Evolutionary conservation across 192 early-diverging fungal species (phyloP).

Genomic region (Phycomyces blakesleeanus): DNA sequence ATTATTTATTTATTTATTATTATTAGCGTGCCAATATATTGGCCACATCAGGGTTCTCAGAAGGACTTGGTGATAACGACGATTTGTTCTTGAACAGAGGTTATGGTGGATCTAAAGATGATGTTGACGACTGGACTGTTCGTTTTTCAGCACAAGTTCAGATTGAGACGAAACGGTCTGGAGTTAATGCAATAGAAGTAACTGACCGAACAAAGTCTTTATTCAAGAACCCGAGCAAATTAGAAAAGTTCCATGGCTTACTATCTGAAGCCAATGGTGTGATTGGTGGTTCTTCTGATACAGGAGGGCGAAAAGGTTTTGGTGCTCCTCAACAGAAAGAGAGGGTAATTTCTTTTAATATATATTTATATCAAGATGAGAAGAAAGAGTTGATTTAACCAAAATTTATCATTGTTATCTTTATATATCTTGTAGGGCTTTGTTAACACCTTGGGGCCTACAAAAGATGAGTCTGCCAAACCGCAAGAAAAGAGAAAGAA

Average conservation of each 20-base stretch:
- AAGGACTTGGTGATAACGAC: neutral
- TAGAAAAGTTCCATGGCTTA: constrained; percentile 17
- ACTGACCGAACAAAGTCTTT: constrained; percentile 3
- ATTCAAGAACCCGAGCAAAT: constrained; percentile 10
- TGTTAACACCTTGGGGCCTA: neutral
- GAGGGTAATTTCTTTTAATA: neutral
- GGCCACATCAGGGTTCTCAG: neutral
- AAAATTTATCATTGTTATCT: neutral
- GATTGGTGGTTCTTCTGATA: constrained; percentile 23
- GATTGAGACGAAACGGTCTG: neutral
- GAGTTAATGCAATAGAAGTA: neutral
- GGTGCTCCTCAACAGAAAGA: neutral
- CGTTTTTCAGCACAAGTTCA: constrained; percentile 1
- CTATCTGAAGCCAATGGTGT: constrained; percentile 7
- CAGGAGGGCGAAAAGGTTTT: constrained; percentile 9
- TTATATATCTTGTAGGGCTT: neutral
- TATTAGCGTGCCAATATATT: constrained; percentile 2
- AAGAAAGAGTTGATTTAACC: neutral
- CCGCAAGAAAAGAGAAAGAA: neutral
- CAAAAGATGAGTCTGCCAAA: neutral
- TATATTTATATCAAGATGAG: neutral
- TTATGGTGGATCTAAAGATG: neutral
- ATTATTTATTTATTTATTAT: neutral
- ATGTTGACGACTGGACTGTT: constrained; percentile 3
- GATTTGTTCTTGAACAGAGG: neutral